Base-by-base conservation (phyloP, 1,139 yeast genomes). In the Pneumocystis canis region DNA sequence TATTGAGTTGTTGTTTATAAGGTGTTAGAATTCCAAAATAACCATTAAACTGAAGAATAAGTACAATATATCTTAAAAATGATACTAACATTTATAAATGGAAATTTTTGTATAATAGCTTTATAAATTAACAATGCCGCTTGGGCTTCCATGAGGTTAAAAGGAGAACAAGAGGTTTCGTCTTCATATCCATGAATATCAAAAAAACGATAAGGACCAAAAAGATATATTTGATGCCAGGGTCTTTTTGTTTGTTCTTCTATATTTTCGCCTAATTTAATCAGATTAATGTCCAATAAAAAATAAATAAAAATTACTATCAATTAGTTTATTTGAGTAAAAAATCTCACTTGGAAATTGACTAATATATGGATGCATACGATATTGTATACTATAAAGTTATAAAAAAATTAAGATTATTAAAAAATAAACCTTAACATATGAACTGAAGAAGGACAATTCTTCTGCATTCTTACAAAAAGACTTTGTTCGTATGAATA, bases 311-410 rank as follows among this genome's bases (percentile, higher is more conserved):
- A 37, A 25, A 47, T 11, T 25, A 47, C 54, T 98, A 74, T 89
- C 94, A 61, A 80, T 76, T 64, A 94, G 79, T 64, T 78, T 79
- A 1, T 89, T 84, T 5, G 82, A 72, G 70, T 94, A 94, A 72
- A 94, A 94, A 70, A 88, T 88, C 16, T 76, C 71, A 58, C 96
- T 87, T 0, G 98, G 98, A 72, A 94, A 94, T 63, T 70, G 73
- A 25, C 97, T 87, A 62, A 94, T 94, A 14, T 80, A 83, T 0
- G 98, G 97, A 73, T 94, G 96, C 98, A 94, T 94, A 76, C 98
- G 92, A 73, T 92, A 94, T 72, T 94, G 99, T n/a, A 89, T 92
- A 73, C 92, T 85, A 47, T 25, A 47, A 25, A 25, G 20, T 11
- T 20, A 47, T 20, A 47, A 18, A 41, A 41, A 11, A 40, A 6